Evolutionary conservation across 768 basidiomycete species (phyloP).

Genomic region (Lanmaoa rubissima): DNA sequence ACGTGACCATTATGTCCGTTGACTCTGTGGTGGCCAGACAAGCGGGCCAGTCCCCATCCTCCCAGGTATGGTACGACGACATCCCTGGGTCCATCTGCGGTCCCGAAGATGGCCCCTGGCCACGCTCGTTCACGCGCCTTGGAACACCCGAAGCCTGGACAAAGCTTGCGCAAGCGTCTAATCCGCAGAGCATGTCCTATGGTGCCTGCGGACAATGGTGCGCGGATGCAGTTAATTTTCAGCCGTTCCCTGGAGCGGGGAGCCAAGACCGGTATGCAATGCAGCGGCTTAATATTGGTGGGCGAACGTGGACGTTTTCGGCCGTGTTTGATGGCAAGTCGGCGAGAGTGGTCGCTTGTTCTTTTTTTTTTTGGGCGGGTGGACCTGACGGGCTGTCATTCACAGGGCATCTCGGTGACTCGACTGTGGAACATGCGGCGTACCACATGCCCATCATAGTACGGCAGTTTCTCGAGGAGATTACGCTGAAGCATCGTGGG

Average conservation of each 20-base stretch:
- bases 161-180: slow-evolving; percentile 48
- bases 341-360: neutral
- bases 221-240: slow-evolving; percentile 67
- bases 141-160: slow-evolving; percentile 52
- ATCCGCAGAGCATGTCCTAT: slow-evolving; percentile 46
- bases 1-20: slow-evolving; percentile 20
- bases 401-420: slow-evolving; percentile 65
- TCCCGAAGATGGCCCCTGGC: slow-evolving; percentile 66
- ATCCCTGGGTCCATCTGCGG: slow-evolving; percentile 61
- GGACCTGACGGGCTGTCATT: slow-evolving; percentile 2
- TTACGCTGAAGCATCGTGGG: slow-evolving; percentile 36
- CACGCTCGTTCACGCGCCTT: slow-evolving; percentile 54
- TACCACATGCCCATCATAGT: slow-evolving; percentile 68
- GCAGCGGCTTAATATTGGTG: slow-evolving; percentile 53
- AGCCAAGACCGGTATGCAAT: slow-evolving; percentile 68
- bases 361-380: neutral
- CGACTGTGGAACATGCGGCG: slow-evolving; percentile 66
- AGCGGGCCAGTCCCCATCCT: slow-evolving; percentile 15
- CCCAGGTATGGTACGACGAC: slow-evolving; percentile 55
- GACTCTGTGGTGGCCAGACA: slow-evolving; percentile 14
- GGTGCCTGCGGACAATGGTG: slow-evolving; percentile 37
- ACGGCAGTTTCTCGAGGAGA: slow-evolving; percentile 52
- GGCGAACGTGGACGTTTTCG: slow-evolving; percentile 59
- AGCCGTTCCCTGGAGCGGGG: slow-evolving; percentile 51
- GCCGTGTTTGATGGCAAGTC: slow-evolving; percentile 68